Percentiles rank a stretch among this genome's conserved stretches.
These are phyloP conservation scores for Nannizziopsis barbatae DNA, from an alignment of 2,329 filamentous ascomycete species.

Conservation along the genomic window DNA sequence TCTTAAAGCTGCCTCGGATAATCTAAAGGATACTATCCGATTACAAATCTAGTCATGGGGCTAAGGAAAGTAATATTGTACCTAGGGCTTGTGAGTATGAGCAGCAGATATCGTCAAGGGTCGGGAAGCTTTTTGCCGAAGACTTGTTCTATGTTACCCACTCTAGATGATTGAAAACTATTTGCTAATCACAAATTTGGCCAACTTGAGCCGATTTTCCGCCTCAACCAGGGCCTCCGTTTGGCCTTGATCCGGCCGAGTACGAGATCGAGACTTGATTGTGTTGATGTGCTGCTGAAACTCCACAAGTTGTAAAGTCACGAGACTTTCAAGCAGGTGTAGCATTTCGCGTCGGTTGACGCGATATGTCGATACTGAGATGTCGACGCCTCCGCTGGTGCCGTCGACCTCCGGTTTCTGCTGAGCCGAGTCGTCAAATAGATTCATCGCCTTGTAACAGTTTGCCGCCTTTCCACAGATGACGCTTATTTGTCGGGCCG, in stretches of 20 bases:
- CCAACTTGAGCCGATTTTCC: not conserved
- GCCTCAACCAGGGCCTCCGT: not conserved
- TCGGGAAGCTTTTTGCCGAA: no score
- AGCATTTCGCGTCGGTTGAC: not conserved
- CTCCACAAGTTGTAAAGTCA: not conserved
- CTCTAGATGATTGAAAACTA: not conserved
- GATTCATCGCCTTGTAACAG: not conserved
- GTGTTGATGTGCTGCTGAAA: constrained; percentile 1
- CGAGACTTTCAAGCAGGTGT: not conserved
- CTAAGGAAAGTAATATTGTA: no score
- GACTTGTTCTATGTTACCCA: no score
- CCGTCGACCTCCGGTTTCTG: no score
- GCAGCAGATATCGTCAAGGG: no score
- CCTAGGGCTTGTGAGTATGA: no score
- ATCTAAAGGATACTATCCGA: no score
- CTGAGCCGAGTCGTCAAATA: not conserved
- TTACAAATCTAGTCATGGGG: no score
- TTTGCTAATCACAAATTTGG: not conserved
- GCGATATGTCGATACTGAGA: not conserved
- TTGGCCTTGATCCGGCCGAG: not conserved
- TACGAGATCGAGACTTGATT: not conserved
- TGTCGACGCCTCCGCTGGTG: no score
- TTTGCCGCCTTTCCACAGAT: not conserved
- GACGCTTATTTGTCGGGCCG: not conserved
- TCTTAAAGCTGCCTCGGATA: no score